Evolutionary conservation across 345 rosid species (phyloP).

Genomic region (Nephelium lappaceum): DNA sequence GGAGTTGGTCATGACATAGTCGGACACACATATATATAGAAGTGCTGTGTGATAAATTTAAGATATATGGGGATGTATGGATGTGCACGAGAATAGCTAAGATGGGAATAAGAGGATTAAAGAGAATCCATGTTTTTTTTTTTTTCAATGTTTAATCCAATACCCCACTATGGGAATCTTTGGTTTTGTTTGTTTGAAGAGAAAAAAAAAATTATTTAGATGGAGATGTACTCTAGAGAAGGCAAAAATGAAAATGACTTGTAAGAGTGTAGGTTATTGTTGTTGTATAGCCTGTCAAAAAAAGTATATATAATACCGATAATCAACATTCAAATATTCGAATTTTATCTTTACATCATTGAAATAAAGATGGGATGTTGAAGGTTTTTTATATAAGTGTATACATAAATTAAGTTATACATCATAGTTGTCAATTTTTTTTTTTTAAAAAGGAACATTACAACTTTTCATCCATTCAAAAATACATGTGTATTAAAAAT

Average conservation of each 20-base stretch:
- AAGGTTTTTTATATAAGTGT: neutral
- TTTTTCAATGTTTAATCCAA: neutral
- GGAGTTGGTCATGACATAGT: conserved; percentile 24
- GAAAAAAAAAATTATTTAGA: conserved; percentile 3
- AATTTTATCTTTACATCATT: neutral
- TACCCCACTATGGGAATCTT: conserved; percentile 39
- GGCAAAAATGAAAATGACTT: conserved; percentile 24
- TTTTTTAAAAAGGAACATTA: neutral
- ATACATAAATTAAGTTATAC: neutral
- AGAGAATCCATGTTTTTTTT: conserved; percentile 31
- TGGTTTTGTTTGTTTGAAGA: conserved; percentile 22
- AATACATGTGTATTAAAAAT: neutral
- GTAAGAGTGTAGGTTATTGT: neutral
- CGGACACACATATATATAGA: conserved; percentile 23
- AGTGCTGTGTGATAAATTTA: neutral
- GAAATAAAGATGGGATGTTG: neutral
- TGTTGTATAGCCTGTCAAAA: neutral
- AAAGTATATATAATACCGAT: neutral
- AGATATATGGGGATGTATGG: conserved; percentile 29
- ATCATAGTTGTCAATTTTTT: neutral
- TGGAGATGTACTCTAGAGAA: conserved; percentile 20
- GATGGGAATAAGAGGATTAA: conserved; percentile 40
- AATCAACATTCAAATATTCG: neutral
- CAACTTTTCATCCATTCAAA: too few species aligned
- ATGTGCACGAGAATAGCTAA: conserved; percentile 19